Base-by-base conservation (phyloP, 495 filamentous ascomycete genomes). In the Tuber brumale region DNA sequence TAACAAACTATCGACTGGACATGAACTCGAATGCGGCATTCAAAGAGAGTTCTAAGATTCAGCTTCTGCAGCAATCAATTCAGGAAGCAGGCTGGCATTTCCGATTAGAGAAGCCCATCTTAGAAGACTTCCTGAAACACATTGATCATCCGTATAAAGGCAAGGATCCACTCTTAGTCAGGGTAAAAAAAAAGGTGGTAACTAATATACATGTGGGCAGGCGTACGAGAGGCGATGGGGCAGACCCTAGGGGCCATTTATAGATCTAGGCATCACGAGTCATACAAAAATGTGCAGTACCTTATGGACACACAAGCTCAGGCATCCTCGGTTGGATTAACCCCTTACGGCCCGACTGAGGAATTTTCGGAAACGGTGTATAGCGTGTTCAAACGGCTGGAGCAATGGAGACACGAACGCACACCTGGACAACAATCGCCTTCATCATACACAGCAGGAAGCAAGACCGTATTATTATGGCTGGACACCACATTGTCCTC, bases 21-120 rank as follows among this genome's bases (percentile, higher is more conserved):
- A 95, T 97, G 92, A 85, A 89, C 37, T 97, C 95, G 0, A 97
- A 98, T 84, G 95, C 95, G 7, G 95, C 95, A 16, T 99, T 99
- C 88, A 99, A 99, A 84, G 96, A 99, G 81, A 97, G 94, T 75
- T 94, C 94, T 7, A 97, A 97, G 85, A 92, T 99, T 69, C 92
- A 95, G 79, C 88, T 98, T 21, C 86, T 99, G 46, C 92, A 97
- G 79, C 93, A 97, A 79, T 90, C 91, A 76, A 92, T 98, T 77
- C 89, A 89, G 75, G 93, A 97, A 83, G 87, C 91, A 71, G 96
- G 96, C 3, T 99, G 95, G 95, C 95, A 97, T 84, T 98, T 97
- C 87, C 94, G 92, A 76, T 88, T 92, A 3, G 94, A 97, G 74
- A 86, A 93, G 85, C 94, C 96, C 7, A 94, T 98, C 75, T 84